Evolutionary conservation across 495 filamentous ascomycete genomes (phyloP).

Genomic region (Clavariopsis aquatica): DNA sequence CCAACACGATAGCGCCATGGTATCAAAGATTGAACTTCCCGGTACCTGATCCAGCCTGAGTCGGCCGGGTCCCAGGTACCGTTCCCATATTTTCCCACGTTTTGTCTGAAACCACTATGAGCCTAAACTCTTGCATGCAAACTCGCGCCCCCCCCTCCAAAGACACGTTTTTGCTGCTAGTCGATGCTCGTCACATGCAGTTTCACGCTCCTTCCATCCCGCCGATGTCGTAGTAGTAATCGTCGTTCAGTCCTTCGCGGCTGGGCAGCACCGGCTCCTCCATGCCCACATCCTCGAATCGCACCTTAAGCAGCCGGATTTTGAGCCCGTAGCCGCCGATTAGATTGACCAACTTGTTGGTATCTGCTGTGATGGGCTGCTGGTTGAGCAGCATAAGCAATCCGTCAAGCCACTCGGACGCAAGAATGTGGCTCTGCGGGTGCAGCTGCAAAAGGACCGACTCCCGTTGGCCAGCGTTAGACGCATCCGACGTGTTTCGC

Average conservation of each 20-base stretch:
- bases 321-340: slow-evolving; percentile 89
- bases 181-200: too few species aligned
- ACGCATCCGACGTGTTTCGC: slow-evolving; percentile 39
- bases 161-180: not conserved
- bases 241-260: slow-evolving; percentile 64
- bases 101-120: slow-evolving; percentile 6
- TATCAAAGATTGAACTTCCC: not conserved
- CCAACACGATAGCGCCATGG: slow-evolving; percentile 3
- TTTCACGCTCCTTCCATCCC: slow-evolving; percentile 38
- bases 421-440: slow-evolving; percentile 75
- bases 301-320: slow-evolving; percentile 88
- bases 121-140: slow-evolving; percentile 7
- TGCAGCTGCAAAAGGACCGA: slow-evolving; percentile 74
- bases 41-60: not conserved
- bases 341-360: slow-evolving; percentile 79
- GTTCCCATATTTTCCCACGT: slow-evolving; percentile 2
- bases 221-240: slow-evolving; percentile 67
- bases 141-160: too few species aligned
- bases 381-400: slow-evolving; percentile 94
- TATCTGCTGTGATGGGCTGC: slow-evolving; percentile 94
- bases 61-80: not conserved
- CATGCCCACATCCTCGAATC: slow-evolving; percentile 67
- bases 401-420: slow-evolving; percentile 96
- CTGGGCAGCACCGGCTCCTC: slow-evolving; percentile 52
- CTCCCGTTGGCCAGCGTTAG: slow-evolving; percentile 50